Percentiles rank a stretch among this genome's conserved stretches.
These are phyloP conservation scores for Hypoxylon sp. DNA, from an alignment of 2,329 filamentous ascomycete genomes.

Conservation along the genomic window DNA sequence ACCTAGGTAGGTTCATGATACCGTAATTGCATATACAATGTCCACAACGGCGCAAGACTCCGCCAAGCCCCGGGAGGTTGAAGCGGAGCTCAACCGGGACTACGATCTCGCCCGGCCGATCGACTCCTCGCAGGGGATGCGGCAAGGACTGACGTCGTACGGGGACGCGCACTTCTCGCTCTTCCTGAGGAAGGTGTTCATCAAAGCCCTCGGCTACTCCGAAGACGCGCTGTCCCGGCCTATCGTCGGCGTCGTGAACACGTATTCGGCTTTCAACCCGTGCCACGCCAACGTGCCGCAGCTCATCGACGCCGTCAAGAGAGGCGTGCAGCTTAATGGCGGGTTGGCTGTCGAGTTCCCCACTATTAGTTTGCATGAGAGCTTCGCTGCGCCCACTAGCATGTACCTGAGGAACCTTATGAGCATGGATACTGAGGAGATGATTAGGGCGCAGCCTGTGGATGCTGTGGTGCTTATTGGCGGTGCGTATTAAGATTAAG, in stretches of 20 bases:
- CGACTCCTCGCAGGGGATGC: constrained; percentile 65
- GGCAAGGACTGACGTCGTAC: constrained; percentile 76
- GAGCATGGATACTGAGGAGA: constrained; percentile 86
- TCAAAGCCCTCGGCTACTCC: constrained; percentile 81
- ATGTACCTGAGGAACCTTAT: constrained; percentile 83
- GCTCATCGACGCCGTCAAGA: constrained; percentile 78
- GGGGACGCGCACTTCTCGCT: constrained; percentile 82
- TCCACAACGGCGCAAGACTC: constrained; percentile 6
- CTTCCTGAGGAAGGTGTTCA: constrained; percentile 82
- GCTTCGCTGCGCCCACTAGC: constrained; percentile 78
- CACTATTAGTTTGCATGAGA: constrained; percentile 80
- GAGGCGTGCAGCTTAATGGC: constrained; percentile 76
- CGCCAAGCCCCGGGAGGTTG: background rate
- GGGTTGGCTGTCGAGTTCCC: constrained; percentile 80
- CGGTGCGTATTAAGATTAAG: background rate
- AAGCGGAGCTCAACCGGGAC: constrained; percentile 58
- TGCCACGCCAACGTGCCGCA: constrained; percentile 81
- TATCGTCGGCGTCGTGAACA: constrained; percentile 82
- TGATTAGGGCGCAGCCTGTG: constrained; percentile 79
- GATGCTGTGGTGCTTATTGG: constrained; percentile 78
- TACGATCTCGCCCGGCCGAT: constrained; percentile 73
- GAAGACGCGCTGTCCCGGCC: constrained; percentile 79
- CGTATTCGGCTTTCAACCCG: constrained; percentile 79
- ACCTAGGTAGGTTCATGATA: background rate
- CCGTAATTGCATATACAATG: constrained; percentile 8